Evolutionary conservation across 2,329 filamentous ascomycete genomes (phyloP).

Genomic region (Diaporthe longicolla): DNA sequence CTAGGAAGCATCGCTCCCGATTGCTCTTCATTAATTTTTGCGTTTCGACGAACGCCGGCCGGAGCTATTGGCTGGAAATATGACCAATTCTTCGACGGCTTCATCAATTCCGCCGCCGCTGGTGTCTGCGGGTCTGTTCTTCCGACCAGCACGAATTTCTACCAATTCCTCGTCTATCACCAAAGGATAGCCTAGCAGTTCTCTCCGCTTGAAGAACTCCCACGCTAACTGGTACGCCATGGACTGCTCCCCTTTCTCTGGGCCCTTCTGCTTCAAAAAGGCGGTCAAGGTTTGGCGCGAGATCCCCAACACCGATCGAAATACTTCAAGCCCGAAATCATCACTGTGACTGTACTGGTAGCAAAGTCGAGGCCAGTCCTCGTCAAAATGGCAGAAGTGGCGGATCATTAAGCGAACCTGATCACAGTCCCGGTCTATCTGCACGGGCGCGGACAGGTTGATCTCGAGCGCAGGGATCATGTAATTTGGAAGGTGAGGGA

Average conservation of each 20-base stretch:
- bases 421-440: constrained; percentile 27
- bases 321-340: background rate
- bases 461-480: background rate
- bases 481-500: background rate
- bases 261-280: constrained; percentile 17
- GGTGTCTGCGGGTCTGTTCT: background rate
- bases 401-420: constrained; percentile 26
- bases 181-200: background rate
- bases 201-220: constrained; percentile 35
- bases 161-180: background rate
- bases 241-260: background rate
- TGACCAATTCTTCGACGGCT: background rate
- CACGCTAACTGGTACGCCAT: constrained; percentile 28
- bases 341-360: background rate
- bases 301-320: background rate
- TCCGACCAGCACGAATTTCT: background rate
- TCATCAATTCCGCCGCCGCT: background rate
- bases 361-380: background rate
- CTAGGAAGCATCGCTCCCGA: too few species aligned
- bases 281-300: background rate
- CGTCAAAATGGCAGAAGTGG: constrained; percentile 8
- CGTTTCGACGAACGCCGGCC: background rate
- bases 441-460: background rate
- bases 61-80: background rate
- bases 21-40: background rate